phyloP scores from a whole-genome alignment of 371 early-diverging fungal species.

The Gilbertella persicaria region DNA sequence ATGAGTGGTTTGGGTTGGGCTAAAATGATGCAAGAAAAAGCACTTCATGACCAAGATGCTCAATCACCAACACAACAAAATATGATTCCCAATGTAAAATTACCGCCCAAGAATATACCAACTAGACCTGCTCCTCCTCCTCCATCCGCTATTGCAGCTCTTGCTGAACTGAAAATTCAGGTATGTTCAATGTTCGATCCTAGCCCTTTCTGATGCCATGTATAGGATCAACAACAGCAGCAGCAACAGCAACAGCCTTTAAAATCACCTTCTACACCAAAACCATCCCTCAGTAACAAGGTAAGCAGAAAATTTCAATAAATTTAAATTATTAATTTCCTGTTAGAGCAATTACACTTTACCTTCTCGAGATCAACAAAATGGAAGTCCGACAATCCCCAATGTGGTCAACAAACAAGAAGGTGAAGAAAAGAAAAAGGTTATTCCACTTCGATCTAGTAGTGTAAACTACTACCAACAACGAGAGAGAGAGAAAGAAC shows the following conservation, averaged over 20 bases:
- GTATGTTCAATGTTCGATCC: background rate
- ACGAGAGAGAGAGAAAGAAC: conserved; percentile 22
- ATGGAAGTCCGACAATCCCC: conserved; percentile 13
- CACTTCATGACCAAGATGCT: background rate
- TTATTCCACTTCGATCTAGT: conserved; percentile 6
- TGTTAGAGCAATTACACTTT: conserved; percentile 13
- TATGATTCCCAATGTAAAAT: conserved; percentile 15
- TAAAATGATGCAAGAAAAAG: conserved; percentile 25
- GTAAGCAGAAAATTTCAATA: background rate
- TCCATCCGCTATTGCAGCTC: conserved; percentile 12
- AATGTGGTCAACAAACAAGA: conserved; percentile 1
- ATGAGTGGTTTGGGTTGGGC: conserved; percentile 33
- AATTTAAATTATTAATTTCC: background rate
- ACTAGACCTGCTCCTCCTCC: conserved; percentile 27
- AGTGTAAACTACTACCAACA: conserved; percentile 11
- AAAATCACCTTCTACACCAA: conserved; percentile 8
- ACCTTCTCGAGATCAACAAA: conserved; percentile 16
- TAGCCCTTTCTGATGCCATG: background rate
- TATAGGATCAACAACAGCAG: background rate
- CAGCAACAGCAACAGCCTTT: background rate
- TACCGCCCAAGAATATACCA: conserved; percentile 21
- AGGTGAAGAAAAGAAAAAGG: conserved; percentile 5
- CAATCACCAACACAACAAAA: background rate
- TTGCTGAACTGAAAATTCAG: conserved; percentile 15
- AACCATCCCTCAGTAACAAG: conserved; percentile 11